phyloP scores from a whole-genome alignment of 106 monocot species.

The Dioscorea alata region DNA sequence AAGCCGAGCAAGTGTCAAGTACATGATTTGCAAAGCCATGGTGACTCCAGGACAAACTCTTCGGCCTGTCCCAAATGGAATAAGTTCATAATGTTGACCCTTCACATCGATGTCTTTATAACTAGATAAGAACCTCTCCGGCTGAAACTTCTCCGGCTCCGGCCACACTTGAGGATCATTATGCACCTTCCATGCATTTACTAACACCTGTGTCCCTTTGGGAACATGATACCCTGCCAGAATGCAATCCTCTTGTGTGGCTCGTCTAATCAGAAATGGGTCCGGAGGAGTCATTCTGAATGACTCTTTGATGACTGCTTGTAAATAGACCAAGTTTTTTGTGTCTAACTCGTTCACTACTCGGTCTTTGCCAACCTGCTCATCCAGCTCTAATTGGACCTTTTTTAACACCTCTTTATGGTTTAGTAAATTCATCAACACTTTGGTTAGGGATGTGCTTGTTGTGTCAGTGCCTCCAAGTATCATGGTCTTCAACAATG shows the following conservation, averaged over 20 bases:
- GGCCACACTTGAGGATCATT: slow-evolving; percentile 23
- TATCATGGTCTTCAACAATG: slow-evolving; percentile 14
- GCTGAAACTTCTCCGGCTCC: slow-evolving; percentile 23
- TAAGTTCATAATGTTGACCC: slow-evolving; percentile 31
- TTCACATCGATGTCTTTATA: slow-evolving; percentile 16
- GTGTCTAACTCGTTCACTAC: slow-evolving; percentile 27
- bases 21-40: slow-evolving; percentile 25
- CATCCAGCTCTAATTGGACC: slow-evolving; percentile 24
- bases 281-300: slow-evolving; percentile 23
- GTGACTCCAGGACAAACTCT: slow-evolving; percentile 33
- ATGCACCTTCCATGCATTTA: slow-evolving; percentile 35
- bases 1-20: slow-evolving; percentile 27
- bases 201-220: slow-evolving; percentile 18
- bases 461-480: slow-evolving; percentile 22
- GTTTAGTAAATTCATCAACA: slow-evolving; percentile 13
- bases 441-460: slow-evolving; percentile 14
- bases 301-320: slow-evolving; percentile 28
- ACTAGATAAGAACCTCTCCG: slow-evolving; percentile 31
- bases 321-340: too few species aligned
- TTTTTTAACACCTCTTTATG: slow-evolving; percentile 17
- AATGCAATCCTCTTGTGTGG: slow-evolving; percentile 19
- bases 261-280: slow-evolving; percentile 18
- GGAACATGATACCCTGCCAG: slow-evolving; percentile 24
- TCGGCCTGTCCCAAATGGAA: slow-evolving; percentile 37
- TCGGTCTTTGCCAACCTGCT: slow-evolving; percentile 16